Evolutionary conservation across 2,329 filamentous ascomycete genomes (phyloP).

Genomic region (Aspergillus sp.): DNA sequence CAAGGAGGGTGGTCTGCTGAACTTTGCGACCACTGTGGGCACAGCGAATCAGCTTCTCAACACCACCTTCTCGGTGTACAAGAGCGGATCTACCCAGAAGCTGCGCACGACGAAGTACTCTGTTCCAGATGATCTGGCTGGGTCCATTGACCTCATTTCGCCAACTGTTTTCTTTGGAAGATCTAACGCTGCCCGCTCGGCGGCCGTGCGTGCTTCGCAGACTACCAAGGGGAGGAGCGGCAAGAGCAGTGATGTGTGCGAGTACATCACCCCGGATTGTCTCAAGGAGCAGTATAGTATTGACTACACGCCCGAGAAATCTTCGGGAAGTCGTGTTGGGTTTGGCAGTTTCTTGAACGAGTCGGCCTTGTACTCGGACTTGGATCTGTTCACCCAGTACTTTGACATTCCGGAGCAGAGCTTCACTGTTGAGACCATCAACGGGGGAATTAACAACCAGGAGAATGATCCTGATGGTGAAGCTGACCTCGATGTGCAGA

Average conservation of each 20-base stretch:
- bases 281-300: conserved; percentile 54
- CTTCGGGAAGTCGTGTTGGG: conserved; percentile 51
- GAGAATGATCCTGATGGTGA: conserved; percentile 50
- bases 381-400: conserved; percentile 44
- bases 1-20: conserved; percentile 46
- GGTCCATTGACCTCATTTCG: conserved; percentile 1
- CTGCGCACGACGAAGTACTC: conserved; percentile 10
- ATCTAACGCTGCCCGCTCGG: background rate
- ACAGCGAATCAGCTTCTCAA: conserved; percentile 50
- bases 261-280: conserved; percentile 49
- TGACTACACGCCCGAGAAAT: conserved; percentile 48
- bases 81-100: conserved; percentile 29
- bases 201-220: background rate
- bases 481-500: conserved; percentile 62
- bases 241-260: conserved; percentile 20
- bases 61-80: conserved; percentile 52
- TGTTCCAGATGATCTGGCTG: background rate
- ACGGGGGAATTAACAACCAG: conserved; percentile 47
- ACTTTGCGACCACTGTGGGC: conserved; percentile 45
- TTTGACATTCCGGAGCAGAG: conserved; percentile 47
- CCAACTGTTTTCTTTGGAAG: conserved; percentile 10
- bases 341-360: conserved; percentile 57
- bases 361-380: conserved; percentile 51
- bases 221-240: conserved; percentile 7
- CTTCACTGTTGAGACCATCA: conserved; percentile 38